A percentile compares a stretch with the other conserved stretches of the same genome.
Conservation (phyloP, 1,284 basidiomycete genomes). For the Moesziomyces antarcticus region DNA sequence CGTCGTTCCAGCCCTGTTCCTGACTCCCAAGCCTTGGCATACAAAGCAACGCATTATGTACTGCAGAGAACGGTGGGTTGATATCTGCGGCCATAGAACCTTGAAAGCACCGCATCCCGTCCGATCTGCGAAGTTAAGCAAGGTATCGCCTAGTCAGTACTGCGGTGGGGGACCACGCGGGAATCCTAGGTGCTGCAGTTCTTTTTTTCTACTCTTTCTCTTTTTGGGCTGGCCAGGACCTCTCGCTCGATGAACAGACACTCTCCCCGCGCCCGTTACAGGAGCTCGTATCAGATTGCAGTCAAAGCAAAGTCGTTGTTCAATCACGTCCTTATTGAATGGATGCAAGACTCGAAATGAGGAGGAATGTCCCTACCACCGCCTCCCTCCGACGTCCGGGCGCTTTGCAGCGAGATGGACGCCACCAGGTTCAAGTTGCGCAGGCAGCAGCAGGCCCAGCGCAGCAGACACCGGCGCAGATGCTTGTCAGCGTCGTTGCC, state of each 20-base stretch:
- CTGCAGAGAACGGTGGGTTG: too few species aligned
- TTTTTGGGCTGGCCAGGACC: not conserved
- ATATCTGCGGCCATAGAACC: constrained; percentile 80
- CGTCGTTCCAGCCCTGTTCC: too few species aligned
- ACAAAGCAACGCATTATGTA: too few species aligned
- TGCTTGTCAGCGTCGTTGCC: constrained; percentile 46
- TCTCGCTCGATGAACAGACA: not conserved
- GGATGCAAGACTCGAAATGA: too few species aligned
- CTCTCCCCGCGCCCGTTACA: too few species aligned
- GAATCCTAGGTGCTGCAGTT: constrained; percentile 84
- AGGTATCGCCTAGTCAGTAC: constrained; percentile 83
- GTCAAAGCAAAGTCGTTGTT: too few species aligned
- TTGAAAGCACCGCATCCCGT: constrained; percentile 83
- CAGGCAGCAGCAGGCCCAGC: constrained; percentile 47
- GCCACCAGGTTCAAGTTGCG: constrained; percentile 55
- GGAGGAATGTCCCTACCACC: constrained; percentile 41
- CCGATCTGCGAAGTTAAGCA: constrained; percentile 83
- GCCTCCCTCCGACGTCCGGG: constrained; percentile 56
- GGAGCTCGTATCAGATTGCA: too few species aligned
- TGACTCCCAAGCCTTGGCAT: too few species aligned
- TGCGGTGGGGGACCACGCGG: constrained; percentile 84
- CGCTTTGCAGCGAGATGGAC: constrained; percentile 52
- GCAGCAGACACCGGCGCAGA: not conserved
- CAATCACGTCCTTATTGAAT: too few species aligned
- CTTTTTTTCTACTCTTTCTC: constrained; percentile 60